phyloP scores from a whole-genome alignment of 129 eudicot species.

The Escallonia herrerae region DNA sequence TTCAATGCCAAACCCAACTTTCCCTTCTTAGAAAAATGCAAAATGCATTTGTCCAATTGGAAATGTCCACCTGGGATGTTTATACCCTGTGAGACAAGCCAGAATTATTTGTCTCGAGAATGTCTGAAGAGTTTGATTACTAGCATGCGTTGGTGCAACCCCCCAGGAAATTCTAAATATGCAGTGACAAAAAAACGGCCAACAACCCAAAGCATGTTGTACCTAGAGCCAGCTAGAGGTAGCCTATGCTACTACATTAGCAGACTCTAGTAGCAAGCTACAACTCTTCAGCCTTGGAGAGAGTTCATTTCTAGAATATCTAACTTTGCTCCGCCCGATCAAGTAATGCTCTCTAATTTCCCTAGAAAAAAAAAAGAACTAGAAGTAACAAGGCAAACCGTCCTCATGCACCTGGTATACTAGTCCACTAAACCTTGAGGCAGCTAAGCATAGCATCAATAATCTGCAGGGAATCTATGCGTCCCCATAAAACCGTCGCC shows the following conservation, averaged over 20 bases:
- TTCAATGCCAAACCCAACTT: neutral
- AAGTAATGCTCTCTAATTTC: neutral
- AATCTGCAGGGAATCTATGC: neutral
- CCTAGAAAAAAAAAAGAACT: slow-evolving; percentile 7
- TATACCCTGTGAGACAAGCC: neutral
- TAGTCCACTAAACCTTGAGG: slow-evolving; percentile 8
- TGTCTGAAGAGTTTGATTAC: neutral
- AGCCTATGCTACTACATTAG: slow-evolving; percentile 6
- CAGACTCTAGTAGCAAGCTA: slow-evolving; percentile 8
- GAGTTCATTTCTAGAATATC: slow-evolving; percentile 11
- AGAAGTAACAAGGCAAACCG: slow-evolving; percentile 8
- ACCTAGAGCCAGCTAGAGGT: neutral
- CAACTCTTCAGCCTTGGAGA: slow-evolving; percentile 17
- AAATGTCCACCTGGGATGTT: neutral
- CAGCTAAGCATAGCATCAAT: slow-evolving; percentile 3
- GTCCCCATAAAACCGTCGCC: slow-evolving; percentile 2
- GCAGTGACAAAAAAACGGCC: slow-evolving; percentile 5
- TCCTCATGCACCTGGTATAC: slow-evolving; percentile 9
- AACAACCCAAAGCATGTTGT: slow-evolving; percentile 2
- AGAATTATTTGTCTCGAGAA: neutral
- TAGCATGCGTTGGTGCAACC: neutral
- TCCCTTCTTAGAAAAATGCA: neutral
- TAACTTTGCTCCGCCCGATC: slow-evolving; percentile 13
- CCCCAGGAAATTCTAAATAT: neutral
- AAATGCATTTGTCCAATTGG: neutral